Base-by-base conservation (phyloP, 1,284 basidiomycete genomes). In the Hymenochaete sp. region DNA sequence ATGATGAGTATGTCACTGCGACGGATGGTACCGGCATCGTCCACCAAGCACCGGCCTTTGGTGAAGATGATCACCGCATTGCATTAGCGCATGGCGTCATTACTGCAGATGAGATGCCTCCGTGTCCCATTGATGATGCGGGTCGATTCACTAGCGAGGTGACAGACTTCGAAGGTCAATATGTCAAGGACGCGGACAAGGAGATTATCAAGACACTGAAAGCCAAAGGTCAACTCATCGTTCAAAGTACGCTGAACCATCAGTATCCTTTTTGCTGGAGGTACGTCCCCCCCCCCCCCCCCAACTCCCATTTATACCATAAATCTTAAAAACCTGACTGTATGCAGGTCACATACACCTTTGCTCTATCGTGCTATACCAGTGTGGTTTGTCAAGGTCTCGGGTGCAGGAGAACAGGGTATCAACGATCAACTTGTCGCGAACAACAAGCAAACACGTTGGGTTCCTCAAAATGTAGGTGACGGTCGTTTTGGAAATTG, bases 201-300 rank as follows among this genome's bases (percentile, higher is more conserved):
- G 79, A 82, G 44, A 97, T 99, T 56, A 89, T 93, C 66, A 96
- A 95, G 63, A 72, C 82, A 38, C 68, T 99, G 51, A 96, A 97
- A 65, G 76, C 80, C 31, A 88, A 87, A 58, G 90, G 89, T 18
- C 76, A 90, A 40, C 73, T 99, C 48, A 82, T 98, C 50, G 86
- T 90, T 3, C 91, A 96, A 60, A 82, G 82, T 3, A 90, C 84
- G 25, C 60, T 93, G 47, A 84, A 79, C 59, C 96, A 98, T 67
- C 82, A 81, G 55, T 98, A 99, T 62, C 96, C 96, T 22, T 98
- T 84, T 74, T 98, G 96, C 66, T 97, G 93, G 93, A 77, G 92
- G 88, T 90, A 32, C 43, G 19, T 44, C 33, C 52, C 27, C 38
- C 18, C 44, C 24, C 29, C 54, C 35, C n/a, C n/a, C n/a, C n/a